Evolutionary conservation across 2,329 filamentous ascomycete species (phyloP).

Genomic region (Penicillium brevicompactum): DNA sequence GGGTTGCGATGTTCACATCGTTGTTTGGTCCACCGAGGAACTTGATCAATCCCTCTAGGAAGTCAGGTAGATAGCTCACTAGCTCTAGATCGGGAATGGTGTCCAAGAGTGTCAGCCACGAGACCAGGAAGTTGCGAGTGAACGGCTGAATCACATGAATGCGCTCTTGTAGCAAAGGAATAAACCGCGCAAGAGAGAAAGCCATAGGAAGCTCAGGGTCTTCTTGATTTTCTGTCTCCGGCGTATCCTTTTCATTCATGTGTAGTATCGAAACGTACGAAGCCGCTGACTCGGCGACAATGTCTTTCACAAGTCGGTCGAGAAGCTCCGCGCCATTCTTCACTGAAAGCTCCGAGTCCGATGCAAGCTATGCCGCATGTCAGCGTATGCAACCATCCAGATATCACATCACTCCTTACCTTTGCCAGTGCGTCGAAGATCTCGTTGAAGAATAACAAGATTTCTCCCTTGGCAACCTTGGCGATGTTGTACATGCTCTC

Average conservation of each 20-base stretch:
- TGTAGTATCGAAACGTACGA: slow-evolving; percentile 92
- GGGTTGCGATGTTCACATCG: slow-evolving; percentile 93
- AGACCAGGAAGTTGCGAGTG: slow-evolving; percentile 90
- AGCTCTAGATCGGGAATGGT: slow-evolving; percentile 96
- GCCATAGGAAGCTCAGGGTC: slow-evolving; percentile 70
- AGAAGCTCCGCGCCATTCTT: slow-evolving; percentile 97
- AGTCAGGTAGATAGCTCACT: slow-evolving; percentile 88
- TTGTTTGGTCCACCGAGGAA: slow-evolving; percentile 89
- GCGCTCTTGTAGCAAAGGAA: slow-evolving; percentile 88
- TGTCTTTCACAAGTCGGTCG: slow-evolving; percentile 93
- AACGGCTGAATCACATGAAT: slow-evolving; percentile 95
- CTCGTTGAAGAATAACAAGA: slow-evolving; percentile 95
- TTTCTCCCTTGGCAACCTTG: slow-evolving; percentile 97
- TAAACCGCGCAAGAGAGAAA: slow-evolving; percentile 88
- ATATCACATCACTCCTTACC: slow-evolving; percentile 52
- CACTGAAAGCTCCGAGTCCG: slow-evolving; percentile 93
- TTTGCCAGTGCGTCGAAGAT: slow-evolving; percentile 98
- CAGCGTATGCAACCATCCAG: slow-evolving; percentile 1
- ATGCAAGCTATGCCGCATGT: slow-evolving; percentile 68
- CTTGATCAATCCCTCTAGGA: slow-evolving; percentile 83
- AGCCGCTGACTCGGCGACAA: slow-evolving; percentile 90
- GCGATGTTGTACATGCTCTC: slow-evolving; percentile 99
- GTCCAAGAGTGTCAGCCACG: slow-evolving; percentile 92
- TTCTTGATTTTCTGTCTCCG: slow-evolving; percentile 43
- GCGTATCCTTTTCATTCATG: slow-evolving; percentile 53